These are phyloP conservation scores for Eucalyptus cloeziana DNA, from an alignment of 345 rosid species.

Conservation along the genomic window DNA sequence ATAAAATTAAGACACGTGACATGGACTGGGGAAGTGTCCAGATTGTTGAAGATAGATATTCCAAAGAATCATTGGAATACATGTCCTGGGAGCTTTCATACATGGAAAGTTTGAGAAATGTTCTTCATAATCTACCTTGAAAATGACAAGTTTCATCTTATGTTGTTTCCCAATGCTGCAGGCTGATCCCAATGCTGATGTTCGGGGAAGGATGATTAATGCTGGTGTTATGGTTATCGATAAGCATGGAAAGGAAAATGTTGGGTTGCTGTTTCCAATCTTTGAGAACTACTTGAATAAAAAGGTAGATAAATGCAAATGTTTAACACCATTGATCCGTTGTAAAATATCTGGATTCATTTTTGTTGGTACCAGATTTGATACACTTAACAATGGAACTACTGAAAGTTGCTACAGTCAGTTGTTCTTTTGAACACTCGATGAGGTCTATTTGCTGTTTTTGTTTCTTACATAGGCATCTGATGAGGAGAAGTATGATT, in stretches of 20 bases:
- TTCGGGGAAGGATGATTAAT: slow-evolving; percentile 97
- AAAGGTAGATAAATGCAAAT: slow-evolving; percentile 31
- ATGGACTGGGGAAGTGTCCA: neutral
- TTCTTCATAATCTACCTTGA: neutral
- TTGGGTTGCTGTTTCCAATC: slow-evolving; percentile 82
- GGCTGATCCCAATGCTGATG: slow-evolving; percentile 97
- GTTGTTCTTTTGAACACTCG: neutral
- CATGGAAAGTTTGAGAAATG: neutral
- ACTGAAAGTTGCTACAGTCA: neutral
- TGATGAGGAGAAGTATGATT: slow-evolving; percentile 86
- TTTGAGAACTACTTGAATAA: slow-evolving; percentile 93
- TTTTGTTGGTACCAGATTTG: neutral
- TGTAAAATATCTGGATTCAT: neutral
- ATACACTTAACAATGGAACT: neutral
- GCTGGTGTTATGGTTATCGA: slow-evolving; percentile 93
- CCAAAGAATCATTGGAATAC: neutral
- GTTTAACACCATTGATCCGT: neutral
- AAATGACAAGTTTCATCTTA: neutral
- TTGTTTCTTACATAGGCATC: slow-evolving; percentile 42
- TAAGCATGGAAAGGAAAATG: slow-evolving; percentile 87
- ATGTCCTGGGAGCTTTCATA: neutral
- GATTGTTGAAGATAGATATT: neutral
- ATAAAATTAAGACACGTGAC: neutral
- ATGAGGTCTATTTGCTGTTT: neutral
- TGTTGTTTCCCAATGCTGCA: slow-evolving; percentile 15